These are phyloP conservation scores for Catenaria anguillulae DNA, from an alignment of 371 early-diverging fungal genomes.

Conservation along the genomic window DNA sequence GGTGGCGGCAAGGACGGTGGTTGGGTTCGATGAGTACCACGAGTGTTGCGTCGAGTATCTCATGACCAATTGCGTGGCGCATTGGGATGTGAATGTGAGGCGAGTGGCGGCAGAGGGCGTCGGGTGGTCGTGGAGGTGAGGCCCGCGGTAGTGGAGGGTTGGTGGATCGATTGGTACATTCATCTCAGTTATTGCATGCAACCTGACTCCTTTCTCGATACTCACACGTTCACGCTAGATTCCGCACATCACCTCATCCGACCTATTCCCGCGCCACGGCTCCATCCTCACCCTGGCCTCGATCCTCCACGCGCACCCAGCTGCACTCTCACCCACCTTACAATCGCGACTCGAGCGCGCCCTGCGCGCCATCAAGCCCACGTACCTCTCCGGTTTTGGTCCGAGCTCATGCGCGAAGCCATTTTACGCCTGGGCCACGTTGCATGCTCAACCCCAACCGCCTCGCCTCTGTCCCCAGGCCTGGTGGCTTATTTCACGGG, in stretches of 20 bases:
- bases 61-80: slow-evolving; percentile 36
- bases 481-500: slow-evolving; percentile 26
- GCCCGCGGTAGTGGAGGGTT: not conserved
- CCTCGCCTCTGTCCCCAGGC: too few species aligned
- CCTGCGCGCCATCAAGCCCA: slow-evolving; percentile 19
- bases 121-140: not conserved
- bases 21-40: slow-evolving; percentile 54
- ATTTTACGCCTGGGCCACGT: slow-evolving; percentile 34
- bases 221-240: not conserved
- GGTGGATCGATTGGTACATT: slow-evolving; percentile 17
- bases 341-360: not conserved
- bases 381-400: slow-evolving; percentile 39
- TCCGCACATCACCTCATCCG: too few species aligned
- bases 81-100: slow-evolving; percentile 80
- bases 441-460: slow-evolving; percentile 17
- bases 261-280: slow-evolving; percentile 61
- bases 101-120: slow-evolving; percentile 54
- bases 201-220: not conserved
- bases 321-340: not conserved
- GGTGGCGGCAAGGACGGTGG: slow-evolving; percentile 47
- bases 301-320: slow-evolving; percentile 40
- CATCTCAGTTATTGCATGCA: not conserved
- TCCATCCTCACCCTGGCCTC: slow-evolving; percentile 53
- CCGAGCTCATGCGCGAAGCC: slow-evolving; percentile 22
- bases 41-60: slow-evolving; percentile 56